These are phyloP conservation scores for Globisporangium paddicum DNA, from an alignment of 352 stramenopile genomes.

Conservation along the genomic window DNA sequence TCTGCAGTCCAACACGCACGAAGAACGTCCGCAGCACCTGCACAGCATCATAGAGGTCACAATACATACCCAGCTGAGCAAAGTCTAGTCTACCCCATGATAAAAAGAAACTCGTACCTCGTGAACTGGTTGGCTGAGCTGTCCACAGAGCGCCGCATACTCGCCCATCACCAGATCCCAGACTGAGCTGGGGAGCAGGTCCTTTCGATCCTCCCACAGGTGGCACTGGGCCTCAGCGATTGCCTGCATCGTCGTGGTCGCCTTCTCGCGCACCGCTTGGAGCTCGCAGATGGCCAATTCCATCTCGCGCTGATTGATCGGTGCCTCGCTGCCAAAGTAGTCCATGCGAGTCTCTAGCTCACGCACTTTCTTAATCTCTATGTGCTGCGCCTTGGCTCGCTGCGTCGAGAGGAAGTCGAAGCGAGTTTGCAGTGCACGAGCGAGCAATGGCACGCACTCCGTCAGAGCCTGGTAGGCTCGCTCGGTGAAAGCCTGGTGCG, in stretches of 20 bases:
- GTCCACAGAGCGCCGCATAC: conserved; percentile 34
- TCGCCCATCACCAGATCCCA: conserved; percentile 26
- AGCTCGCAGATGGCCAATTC: conserved; percentile 53
- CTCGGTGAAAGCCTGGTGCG: neutral
- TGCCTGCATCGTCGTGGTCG: conserved; percentile 38
- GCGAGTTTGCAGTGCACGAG: conserved; percentile 22
- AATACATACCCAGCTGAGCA: neutral
- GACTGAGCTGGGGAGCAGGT: conserved; percentile 23
- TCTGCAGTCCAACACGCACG: neutral
- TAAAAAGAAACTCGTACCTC: conserved; percentile 20
- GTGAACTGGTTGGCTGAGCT: conserved; percentile 30
- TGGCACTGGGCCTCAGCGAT: conserved; percentile 41
- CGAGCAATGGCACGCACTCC: neutral
- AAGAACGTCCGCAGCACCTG: neutral
- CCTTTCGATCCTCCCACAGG: conserved; percentile 39
- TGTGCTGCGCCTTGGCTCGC: conserved; percentile 31
- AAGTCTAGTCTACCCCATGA: too few relatives aligned
- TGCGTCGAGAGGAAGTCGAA: conserved; percentile 53
- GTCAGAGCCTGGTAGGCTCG: neutral
- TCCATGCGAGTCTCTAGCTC: conserved; percentile 33
- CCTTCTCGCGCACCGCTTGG: conserved; percentile 26
- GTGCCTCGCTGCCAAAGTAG: conserved; percentile 45
- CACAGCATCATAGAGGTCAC: too few relatives aligned
- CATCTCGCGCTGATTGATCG: conserved; percentile 49
- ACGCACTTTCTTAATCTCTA: conserved; percentile 38